Conservation (phyloP, 139 green algal species). For the Picochlorum sp. region DNA sequence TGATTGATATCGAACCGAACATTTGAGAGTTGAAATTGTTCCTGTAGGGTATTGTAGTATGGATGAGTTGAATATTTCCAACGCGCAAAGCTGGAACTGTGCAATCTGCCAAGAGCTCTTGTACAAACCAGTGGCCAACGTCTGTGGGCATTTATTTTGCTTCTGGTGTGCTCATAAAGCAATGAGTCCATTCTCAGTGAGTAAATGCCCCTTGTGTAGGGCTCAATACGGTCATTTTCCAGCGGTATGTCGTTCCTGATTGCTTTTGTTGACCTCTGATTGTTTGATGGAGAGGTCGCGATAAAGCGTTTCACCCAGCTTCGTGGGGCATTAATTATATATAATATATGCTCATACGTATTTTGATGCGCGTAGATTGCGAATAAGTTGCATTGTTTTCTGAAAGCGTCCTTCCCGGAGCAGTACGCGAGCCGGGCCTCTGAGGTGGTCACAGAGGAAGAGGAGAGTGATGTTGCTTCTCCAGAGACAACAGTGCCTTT, state of each 20-base stretch:
- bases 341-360: background rate
- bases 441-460: constrained; percentile 31
- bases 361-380: constrained; percentile 18
- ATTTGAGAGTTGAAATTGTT: too few relatives aligned
- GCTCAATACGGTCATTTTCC: constrained; percentile 30
- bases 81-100: constrained; percentile 43
- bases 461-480: constrained; percentile 1
- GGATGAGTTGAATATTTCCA: constrained; percentile 1
- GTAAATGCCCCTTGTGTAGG: constrained; percentile 32
- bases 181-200: constrained; percentile 28
- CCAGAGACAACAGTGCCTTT: constrained; percentile 5
- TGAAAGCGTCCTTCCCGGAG: constrained; percentile 21
- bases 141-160: constrained; percentile 72
- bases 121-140: constrained; percentile 61
- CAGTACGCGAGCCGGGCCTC: constrained; percentile 13
- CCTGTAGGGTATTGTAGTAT: background rate
- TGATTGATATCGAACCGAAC: too few relatives aligned
- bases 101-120: constrained; percentile 68
- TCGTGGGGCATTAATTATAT: background rate
- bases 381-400: constrained; percentile 28
- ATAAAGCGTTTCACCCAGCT: background rate
- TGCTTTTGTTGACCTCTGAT: background rate
- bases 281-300: constrained; percentile 1
- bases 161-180: constrained; percentile 52
- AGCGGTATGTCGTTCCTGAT: constrained; percentile 12